Evolutionary conservation across 352 stramenopile species (phyloP), one percentile per base, ranked within the genome.

Genomic region (Globisporangium iwayamae): DNA sequence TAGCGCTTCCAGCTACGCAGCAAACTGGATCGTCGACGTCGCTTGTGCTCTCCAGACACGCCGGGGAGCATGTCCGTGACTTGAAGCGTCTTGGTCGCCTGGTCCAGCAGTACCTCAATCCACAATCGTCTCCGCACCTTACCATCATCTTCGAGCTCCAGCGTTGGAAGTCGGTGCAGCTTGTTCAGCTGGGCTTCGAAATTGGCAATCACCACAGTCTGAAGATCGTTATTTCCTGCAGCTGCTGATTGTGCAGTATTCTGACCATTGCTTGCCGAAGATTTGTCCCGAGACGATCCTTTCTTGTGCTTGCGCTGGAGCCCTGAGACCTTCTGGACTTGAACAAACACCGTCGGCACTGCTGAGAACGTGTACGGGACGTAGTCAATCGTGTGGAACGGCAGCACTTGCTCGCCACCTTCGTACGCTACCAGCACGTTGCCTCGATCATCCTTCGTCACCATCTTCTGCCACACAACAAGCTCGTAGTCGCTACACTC

Each of bases 131-230:
- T 86, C 39, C 85, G 85, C 16, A 62, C 18, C 43, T 85, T 80
- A 4, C 77, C 78, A 22, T 91, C 81, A 20, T 91, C 80, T 38
- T 72, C 78, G n/a, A 94, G 61, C 62, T 94, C 82, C 8, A 93
- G 82, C n/a, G 83, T 85, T 13, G 86, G 86, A 11, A 94, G 67
- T n/a, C 76, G 80, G 38, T 93, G 84, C 3, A 91, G 74, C 48
- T 92, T 93, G 58, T 92, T 85, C 43, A 94, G 53, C n/a, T 86
- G 74, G 3, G 92, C 80, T 38, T 94, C 84, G 60, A 94, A 91
- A n/a, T 70, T 90, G 20, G 72, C 75, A 11, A 93, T 69, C 22
- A 90, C 83, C 25, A 69, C 47, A 11, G 63, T 66, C 64, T 45
- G 38, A 7, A 54, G 18, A 28, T 48, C 46, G 18, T 38, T 38